Base-by-base conservation (phyloP, 2,329 filamentous ascomycete genomes). In the Rutstroemia sydowiana region DNA sequence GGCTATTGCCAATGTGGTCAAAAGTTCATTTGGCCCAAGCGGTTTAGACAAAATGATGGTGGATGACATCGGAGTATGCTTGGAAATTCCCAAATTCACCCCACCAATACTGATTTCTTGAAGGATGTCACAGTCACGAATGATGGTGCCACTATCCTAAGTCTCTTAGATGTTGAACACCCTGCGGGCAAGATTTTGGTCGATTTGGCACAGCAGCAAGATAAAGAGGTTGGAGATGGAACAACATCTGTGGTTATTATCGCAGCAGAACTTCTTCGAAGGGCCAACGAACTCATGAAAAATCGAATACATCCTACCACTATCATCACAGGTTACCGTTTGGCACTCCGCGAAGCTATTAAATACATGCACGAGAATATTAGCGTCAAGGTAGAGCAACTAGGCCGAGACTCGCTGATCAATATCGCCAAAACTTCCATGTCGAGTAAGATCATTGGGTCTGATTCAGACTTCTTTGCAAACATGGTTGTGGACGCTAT, bases 11-110 rank as follows among this genome's bases (percentile, higher is more conserved):
- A 98, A 97, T 82, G 91, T 98, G 55, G 90, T 98, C 71, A 97
- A 95, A 77, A 95, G 88, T 72, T 98, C 93, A 14, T 98, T 98
- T 68, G 93, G 93, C 51, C 93, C 93, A 47, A 95, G 89, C 57
- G 93, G 93, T 45, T 80, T 98, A 61, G 93, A 98, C 71, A 98
- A 98, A 81, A 98, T 98, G 93, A 97, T 98, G 93, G 93, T 98
- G 64, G 93, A 98, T 74, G 93, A 98, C 69, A 97, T 98, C 70
- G 93, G 93, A 67, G 86, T 89, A 81, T 64, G 64, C 52, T 52
- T 39, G 26, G 21, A 42, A 16, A 20, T 32, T 32, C 26, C n/a
- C 45, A 34, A 45, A 44, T 23, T 34, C 53, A 54, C 51, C 30
- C 40, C 43, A 40, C 31, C 21, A 45, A 50, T 51, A 52, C 62